Evolutionary conservation across 83 land plant species (phyloP).

Genomic region (Diphasiastrum complanatum): DNA sequence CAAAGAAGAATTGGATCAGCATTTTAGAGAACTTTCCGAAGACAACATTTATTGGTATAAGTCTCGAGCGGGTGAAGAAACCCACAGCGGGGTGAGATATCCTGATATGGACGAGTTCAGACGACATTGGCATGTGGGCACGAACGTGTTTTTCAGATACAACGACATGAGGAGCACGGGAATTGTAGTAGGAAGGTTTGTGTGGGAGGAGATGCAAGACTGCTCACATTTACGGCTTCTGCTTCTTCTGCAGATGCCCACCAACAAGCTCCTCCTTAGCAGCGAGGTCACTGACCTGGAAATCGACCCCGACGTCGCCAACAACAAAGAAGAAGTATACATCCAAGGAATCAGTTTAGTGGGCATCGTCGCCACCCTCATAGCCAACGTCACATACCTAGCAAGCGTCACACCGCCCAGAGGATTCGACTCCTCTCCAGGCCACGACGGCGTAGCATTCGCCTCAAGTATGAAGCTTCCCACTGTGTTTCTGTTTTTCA

Average conservation of each 20-base stretch:
- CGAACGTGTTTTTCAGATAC: slow-evolving; percentile 4
- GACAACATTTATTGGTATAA: too few species aligned
- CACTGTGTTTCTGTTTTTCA: slow-evolving; percentile 7
- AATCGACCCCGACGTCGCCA: slow-evolving; percentile 2
- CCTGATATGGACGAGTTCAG: slow-evolving; percentile 7
- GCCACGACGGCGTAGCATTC: neutral
- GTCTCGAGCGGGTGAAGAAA: neutral
- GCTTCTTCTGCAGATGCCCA: neutral
- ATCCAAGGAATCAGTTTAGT: slow-evolving; percentile 7
- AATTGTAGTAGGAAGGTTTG: slow-evolving; percentile 5
- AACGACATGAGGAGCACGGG: neutral
- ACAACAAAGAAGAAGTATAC: slow-evolving; percentile 8
- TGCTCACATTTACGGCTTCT: neutral
- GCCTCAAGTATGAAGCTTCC: neutral
- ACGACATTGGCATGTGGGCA: neutral
- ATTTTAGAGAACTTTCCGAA: too few species aligned
- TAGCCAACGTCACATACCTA: slow-evolving; percentile 8
- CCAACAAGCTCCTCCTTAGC: slow-evolving; percentile 5
- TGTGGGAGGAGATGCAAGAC: neutral
- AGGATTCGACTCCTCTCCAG: neutral
- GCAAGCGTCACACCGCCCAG: neutral
- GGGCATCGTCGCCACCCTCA: slow-evolving; percentile 13
- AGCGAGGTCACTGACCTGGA: slow-evolving; percentile 5
- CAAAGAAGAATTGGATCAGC: too few species aligned
- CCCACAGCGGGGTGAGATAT: neutral